Conservation (phyloP, 345 rosid genomes). For the Gossypium rotundifolium region DNA sequence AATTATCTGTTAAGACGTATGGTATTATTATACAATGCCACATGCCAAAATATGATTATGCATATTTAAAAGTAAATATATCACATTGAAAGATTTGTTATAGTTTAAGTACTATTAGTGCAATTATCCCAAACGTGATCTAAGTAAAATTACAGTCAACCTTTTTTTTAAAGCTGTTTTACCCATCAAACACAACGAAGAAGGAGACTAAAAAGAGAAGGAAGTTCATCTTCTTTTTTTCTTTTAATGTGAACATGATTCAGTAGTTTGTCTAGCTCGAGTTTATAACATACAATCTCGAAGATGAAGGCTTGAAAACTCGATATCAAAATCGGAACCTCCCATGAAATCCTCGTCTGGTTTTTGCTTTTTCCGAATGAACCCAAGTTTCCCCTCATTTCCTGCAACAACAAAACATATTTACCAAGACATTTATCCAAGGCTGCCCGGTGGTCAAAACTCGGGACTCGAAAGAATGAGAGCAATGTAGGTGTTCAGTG, state of each 20-base stretch:
- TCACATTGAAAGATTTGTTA: too few relatives aligned
- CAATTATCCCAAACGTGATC: neutral
- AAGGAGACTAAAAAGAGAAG: neutral
- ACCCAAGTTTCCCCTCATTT: slow-evolving; percentile 1
- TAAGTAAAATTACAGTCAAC: neutral
- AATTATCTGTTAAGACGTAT: too few relatives aligned
- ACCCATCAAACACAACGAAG: neutral
- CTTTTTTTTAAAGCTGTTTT: neutral
- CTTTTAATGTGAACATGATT: neutral
- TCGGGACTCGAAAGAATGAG: neutral
- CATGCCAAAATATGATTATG: too few relatives aligned
- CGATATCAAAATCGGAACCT: neutral
- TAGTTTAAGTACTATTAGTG: too few relatives aligned
- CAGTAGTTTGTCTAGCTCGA: neutral
- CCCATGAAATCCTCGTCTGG: neutral
- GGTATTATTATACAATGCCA: too few relatives aligned
- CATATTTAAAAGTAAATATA: too few relatives aligned
- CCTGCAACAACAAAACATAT: slow-evolving; percentile 2
- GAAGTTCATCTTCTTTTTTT: neutral
- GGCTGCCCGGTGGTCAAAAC: neutral
- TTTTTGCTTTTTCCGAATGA: neutral
- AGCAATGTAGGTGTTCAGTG: neutral
- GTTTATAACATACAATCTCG: neutral
- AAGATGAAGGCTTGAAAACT: neutral
- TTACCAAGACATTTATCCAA: too few relatives aligned